Conservation (phyloP, 2,329 filamentous ascomycete genomes). For the Fusarium continuum region DNA sequence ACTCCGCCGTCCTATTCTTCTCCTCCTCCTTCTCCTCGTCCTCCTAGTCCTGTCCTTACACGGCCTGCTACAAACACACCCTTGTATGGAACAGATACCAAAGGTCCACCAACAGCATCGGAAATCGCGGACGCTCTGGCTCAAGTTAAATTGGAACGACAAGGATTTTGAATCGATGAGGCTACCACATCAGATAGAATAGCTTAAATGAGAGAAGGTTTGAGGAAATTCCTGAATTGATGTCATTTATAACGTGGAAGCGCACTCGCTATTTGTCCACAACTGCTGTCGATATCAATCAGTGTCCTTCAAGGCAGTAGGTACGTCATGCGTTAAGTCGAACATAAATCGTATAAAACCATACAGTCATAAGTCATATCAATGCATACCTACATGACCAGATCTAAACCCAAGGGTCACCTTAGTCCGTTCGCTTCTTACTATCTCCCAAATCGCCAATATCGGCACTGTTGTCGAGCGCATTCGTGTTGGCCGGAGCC, state of each 20-base stretch:
- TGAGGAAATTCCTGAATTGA: neutral
- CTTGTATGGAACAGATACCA: too few relatives aligned
- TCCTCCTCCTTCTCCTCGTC: too few relatives aligned
- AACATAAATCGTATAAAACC: constrained; percentile 19
- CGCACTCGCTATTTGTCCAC: neutral
- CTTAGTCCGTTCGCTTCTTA: constrained; percentile 49
- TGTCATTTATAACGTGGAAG: neutral
- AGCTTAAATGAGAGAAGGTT: neutral
- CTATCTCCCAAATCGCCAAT: constrained; percentile 43
- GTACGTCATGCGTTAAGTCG: neutral
- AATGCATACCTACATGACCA: neutral
- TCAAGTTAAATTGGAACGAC: too few relatives aligned
- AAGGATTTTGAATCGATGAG: neutral
- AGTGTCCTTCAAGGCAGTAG: neutral
- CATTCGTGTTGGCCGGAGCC: constrained; percentile 16
- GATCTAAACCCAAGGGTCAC: neutral
- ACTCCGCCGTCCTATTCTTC: too few relatives aligned
- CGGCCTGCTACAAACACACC: too few relatives aligned
- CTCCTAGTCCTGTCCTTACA: too few relatives aligned
- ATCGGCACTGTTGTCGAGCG: constrained; percentile 37
- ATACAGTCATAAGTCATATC: constrained; percentile 12
- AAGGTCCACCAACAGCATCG: too few relatives aligned
- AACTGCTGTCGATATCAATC: neutral
- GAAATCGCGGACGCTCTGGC: too few relatives aligned
- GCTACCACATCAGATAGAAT: neutral